Evolutionary conservation across 495 filamentous ascomycete genomes (phyloP), one percentile per base, ranked within the genome.

Genomic region (Clavariopsis aquatica): DNA sequence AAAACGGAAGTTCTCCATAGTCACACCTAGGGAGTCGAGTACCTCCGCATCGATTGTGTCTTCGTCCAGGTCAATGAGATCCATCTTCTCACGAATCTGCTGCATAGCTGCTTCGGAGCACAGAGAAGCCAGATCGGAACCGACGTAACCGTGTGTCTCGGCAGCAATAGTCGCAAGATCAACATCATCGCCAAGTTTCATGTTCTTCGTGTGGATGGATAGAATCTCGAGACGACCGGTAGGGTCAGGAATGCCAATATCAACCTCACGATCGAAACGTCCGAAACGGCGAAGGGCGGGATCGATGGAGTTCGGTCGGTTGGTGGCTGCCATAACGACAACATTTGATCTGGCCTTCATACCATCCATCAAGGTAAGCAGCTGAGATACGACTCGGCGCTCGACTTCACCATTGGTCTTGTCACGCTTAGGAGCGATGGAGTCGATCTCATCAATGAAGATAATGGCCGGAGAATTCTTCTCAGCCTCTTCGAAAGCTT

Each of bases 1-100:
- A 70, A 95, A 98, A 64, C 93, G 89, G 91, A 98, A 98, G 85
- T 98, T 98, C 75, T 98, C 94, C 91, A 97, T 97, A 61, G 94
- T 98, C 56, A 98, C 94, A 77, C 94, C 94, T 46, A 98, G 86
- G 28, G 94, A 96, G 79, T 98, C 95, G 52, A 98, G 84, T 41
- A 98, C 95, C 79, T 98, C 94, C 53, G 94, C 95, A 74, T 98
- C 94, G 63, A 98, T 98, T 52, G 94, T 98, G 71, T 98, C 94
- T 78, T 98, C 94, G 69, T 98, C 95, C 43, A 98, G 86, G 77
- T 98, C 94, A 68, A 98, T 98, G 66, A 98, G 86, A 76, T 98
- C 94, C 94, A 98, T 98, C 88, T 98, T 98, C 82, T 98, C 94
- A 80, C 94, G 92, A 75, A 98, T 98, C 80, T 98, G 95, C 79